A percentile compares a stretch with the other conserved stretches of the same genome.
Conservation (phyloP, 1,139 yeast species). For the Eremothecium sinecaudum region DNA sequence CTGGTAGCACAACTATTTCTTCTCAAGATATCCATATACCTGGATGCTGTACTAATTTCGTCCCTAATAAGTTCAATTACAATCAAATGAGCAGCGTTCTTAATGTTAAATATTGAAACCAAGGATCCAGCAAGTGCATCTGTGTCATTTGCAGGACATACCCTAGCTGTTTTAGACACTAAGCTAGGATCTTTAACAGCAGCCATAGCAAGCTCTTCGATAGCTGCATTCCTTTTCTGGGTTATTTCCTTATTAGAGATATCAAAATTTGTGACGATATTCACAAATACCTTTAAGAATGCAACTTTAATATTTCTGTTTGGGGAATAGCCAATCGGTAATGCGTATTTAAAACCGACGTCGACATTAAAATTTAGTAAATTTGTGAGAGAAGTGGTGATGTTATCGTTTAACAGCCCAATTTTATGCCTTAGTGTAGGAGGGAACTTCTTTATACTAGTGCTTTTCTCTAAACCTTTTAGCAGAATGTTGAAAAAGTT, state of each 20-base stretch:
- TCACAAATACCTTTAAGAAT: conserved; percentile 67
- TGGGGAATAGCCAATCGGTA: conserved; percentile 70
- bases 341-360: conserved; percentile 65
- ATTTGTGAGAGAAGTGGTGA: conserved; percentile 60
- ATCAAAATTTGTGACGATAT: conserved; percentile 44
- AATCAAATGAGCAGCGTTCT: conserved; percentile 45
- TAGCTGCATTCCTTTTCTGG: conserved; percentile 28
- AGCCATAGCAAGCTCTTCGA: conserved; percentile 21
- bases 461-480: conserved; percentile 58
- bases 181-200: conserved; percentile 27
- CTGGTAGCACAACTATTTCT: conserved; percentile 79
- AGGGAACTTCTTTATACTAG: conserved; percentile 30
- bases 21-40: conserved; percentile 65
- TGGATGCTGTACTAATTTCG: conserved; percentile 52
- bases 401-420: conserved; percentile 49
- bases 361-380: conserved; percentile 65
- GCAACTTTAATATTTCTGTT: conserved; percentile 58
- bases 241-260: conserved; percentile 22
- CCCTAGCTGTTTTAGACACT: conserved; percentile 33
- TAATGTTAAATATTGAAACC: conserved; percentile 51
- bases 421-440: conserved; percentile 43
- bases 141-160: conserved; percentile 57
- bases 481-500: conserved; percentile 64
- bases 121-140: conserved; percentile 67
- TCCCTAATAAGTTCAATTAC: conserved; percentile 49